Evolutionary conservation across 441 rosid species (phyloP), one percentile per base, ranked within the genome.

Genomic region (Gossypium lobatum): DNA sequence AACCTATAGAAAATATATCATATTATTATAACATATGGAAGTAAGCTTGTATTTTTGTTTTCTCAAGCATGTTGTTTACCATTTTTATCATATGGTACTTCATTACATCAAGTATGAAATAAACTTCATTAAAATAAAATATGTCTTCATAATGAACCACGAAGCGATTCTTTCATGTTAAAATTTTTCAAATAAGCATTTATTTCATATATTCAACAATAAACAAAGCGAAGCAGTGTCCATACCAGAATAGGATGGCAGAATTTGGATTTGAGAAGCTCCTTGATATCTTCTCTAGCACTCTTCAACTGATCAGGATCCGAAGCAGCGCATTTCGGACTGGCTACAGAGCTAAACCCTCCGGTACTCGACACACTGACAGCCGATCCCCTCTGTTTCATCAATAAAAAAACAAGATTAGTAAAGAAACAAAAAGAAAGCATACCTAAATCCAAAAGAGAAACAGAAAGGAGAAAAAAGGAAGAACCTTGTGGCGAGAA

Each of bases 231-330:
- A 69, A 54, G 3, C 11, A 17, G 8, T 3, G 2, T 23, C 13
- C 42, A 46, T 77, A 91, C 98, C 87, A 92, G 69, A 79, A 94
- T 85, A 31, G 97, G 98, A 86, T 94, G 96, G 54, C 95, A 88
- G 72, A 84, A 90, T 74, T 80, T 90, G 37, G 89, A 80, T 25
- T 83, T 87, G 13, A 94, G 95, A 64, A 92, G 87, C 75, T 89
- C 83, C 84, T 85, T 88, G 80, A 94, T 90, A 54, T 94, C 98
- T 78, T 94, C 96, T 77, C 82, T 92, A 11, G 97, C 98, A 37
- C 87, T 86, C 88, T 80, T 87, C 85, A 94, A 71, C 84, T 94
- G 96, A 85, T 77, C 85, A 64, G 89, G 91, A 82, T 91, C 89
- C 37, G 93, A 89, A 13, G 94, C 93, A 16, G 89, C 86, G 45